Percentiles rank a stretch among this genome's conserved stretches.
Conservation (phyloP, 768 basidiomycete genomes). For the Amanita molliuscula region DNA sequence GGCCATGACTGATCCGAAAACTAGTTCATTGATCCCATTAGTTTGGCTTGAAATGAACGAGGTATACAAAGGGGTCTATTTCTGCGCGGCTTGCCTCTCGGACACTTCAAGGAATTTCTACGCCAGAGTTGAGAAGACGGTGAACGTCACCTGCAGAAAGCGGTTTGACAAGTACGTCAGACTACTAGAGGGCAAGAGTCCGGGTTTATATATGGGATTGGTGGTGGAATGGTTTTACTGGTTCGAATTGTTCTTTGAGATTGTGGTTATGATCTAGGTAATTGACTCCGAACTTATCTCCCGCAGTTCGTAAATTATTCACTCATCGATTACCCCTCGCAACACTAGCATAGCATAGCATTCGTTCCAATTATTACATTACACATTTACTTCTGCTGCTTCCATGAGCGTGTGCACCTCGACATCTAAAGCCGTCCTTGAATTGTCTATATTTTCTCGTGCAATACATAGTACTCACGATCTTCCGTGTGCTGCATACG, state of each 20-base stretch:
- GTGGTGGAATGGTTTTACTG: neutral
- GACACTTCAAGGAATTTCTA: neutral
- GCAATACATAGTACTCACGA: constrained; percentile 24
- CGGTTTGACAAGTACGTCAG: neutral
- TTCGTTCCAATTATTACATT: neutral
- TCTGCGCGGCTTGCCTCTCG: neutral
- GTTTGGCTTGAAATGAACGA: neutral
- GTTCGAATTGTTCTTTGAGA: neutral
- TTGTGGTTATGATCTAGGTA: neutral
- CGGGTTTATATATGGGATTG: neutral
- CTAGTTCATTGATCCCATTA: neutral
- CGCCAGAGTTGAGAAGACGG: neutral
- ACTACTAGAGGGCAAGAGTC: neutral
- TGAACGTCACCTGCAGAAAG: neutral
- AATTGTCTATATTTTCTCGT: constrained; percentile 8
- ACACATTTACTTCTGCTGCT: constrained; percentile 23
- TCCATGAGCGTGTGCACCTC: constrained; percentile 41
- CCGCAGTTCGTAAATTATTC: neutral
- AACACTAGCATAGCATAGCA: neutral
- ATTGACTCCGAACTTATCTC: no score
- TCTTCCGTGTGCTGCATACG: constrained; percentile 58
- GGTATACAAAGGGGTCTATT: neutral
- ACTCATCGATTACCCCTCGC: neutral
- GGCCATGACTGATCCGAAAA: neutral
- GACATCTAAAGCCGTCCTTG: constrained; percentile 23